Evolutionary conservation across 1,139 yeast species (phyloP).

Genomic region (Geotrichum carabidarum): DNA sequence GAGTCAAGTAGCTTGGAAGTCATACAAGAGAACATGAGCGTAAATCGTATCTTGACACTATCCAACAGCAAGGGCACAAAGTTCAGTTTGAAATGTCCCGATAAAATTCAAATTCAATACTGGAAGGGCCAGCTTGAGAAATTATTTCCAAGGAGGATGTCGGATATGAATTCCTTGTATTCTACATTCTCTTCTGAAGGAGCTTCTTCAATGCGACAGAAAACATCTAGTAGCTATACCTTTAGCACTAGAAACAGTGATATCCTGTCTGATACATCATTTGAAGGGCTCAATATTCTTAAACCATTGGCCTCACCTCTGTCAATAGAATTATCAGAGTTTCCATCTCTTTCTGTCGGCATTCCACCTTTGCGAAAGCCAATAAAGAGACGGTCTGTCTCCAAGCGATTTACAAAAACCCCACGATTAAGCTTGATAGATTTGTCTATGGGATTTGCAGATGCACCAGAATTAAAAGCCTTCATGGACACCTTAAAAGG

Average conservation of each 20-base stretch:
- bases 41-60: conserved; percentile 1
- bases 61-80: conserved; percentile 13
- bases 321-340: neutral
- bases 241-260: conserved; percentile 14
- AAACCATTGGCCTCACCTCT: neutral
- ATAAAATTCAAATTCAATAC: neutral
- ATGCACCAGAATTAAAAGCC: conserved; percentile 11
- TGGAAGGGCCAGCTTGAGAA: conserved; percentile 8
- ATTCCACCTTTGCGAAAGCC: neutral
- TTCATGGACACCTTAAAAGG: neutral
- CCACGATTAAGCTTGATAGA: too few relatives aligned
- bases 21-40: neutral
- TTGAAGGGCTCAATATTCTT: conserved; percentile 14
- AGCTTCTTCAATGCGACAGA: too few relatives aligned
- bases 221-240: conserved; percentile 1
- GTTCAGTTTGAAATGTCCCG: conserved; percentile 3
- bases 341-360: neutral
- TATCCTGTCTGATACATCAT: conserved; percentile 10
- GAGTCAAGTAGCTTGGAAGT: conserved; percentile 3
- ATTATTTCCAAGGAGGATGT: conserved; percentile 1
- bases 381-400: too few relatives aligned
- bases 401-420: too few relatives aligned
- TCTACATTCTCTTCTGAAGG: neutral
- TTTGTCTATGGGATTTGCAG: conserved; percentile 3
- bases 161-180: neutral